Percentiles rank a stretch among this genome's conserved stretches.
These are phyloP conservation scores for Zygosaccharomyces siamensis DNA, from an alignment of 805 yeast genomes.

Conservation along the genomic window DNA sequence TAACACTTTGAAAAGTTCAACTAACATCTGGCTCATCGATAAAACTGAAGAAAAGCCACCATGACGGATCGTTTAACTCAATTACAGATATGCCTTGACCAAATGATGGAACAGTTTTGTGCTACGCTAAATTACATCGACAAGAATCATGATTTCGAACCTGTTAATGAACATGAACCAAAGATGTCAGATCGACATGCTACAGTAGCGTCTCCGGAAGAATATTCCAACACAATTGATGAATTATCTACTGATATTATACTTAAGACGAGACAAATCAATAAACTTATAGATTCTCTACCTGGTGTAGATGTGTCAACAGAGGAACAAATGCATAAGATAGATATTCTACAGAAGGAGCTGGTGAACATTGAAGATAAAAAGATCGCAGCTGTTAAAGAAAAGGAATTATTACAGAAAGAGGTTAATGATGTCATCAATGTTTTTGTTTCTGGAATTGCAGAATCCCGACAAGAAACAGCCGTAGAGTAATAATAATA, in stretches of 20 bases:
- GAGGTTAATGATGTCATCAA: constrained; percentile 64
- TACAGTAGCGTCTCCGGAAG: constrained; percentile 47
- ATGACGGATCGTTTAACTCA: constrained; percentile 90
- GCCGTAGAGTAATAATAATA: constrained; percentile 3
- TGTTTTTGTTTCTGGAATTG: constrained; percentile 39
- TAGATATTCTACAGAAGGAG: constrained; percentile 58
- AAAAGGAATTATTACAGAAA: constrained; percentile 57
- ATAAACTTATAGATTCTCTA: constrained; percentile 76
- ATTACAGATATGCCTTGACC: constrained; percentile 79
- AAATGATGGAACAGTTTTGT: constrained; percentile 70
- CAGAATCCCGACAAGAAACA: constrained; percentile 30
- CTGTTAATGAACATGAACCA: constrained; percentile 44
- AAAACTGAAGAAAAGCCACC: not conserved
- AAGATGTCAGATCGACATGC: constrained; percentile 59
- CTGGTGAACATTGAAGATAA: constrained; percentile 55
- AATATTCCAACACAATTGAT: constrained; percentile 46
- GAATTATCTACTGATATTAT: constrained; percentile 85
- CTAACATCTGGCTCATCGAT: not conserved
- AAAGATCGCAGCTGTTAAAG: constrained; percentile 50
- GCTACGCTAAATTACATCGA: constrained; percentile 78
- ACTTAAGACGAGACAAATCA: constrained; percentile 78
- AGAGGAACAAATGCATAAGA: constrained; percentile 60
- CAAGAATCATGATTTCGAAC: constrained; percentile 60
- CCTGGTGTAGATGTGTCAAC: constrained; percentile 92
- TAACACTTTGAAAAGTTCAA: constrained; percentile 1